Base-by-base conservation (phyloP, 2,329 filamentous ascomycete species). In the Achaetomium macrosporum region DNA sequence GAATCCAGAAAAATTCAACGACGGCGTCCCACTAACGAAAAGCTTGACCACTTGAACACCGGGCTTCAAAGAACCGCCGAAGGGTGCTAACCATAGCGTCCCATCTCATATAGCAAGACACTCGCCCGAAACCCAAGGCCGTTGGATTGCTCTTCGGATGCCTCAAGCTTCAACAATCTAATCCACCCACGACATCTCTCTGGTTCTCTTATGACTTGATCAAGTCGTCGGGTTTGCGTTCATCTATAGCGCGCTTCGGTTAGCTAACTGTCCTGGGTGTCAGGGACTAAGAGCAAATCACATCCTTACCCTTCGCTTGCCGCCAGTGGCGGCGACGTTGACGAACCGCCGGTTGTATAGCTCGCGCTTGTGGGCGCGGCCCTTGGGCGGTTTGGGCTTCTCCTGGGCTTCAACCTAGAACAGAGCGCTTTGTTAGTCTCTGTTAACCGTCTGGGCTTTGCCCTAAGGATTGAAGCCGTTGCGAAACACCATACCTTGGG, bases 281-380 rank as follows among this genome's bases (percentile, higher is more conserved):
- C 15, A 5, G 35, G 12, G 10, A 33, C n/a, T 57, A 8, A 35
- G 8, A 42, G 56, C 6, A 4, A 62, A 6, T 17, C 12, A 20
- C 19, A 11, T 17, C 17, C 78, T 71, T 75, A 93, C 90, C 90
- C 96, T 96, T 77, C 92, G 83, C 91, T 97, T 97, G 79, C 92
- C 92, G 75, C 90, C 91, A 16, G 64, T 95, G 77, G 96, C 83
- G 70, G 89, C 93, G 72, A 97, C 90, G 79, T 97, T 96, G 67
- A 97, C 91, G 81, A 97, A 97, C 70, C 92, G 90, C 74, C 92
- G 88, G 68, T 90, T 96, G 84, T 96, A 96, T 75, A 83, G 85
- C 74, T 95, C 85, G 71, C 92, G 85, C 90, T 97, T 97, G 80
- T 93, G 90, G 67, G 92, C 92, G 72, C 92, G 90, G 72, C 92